These are phyloP conservation scores for Euphorbia lathyris DNA, from an alignment of 345 rosid genomes.

Conservation along the genomic window DNA sequence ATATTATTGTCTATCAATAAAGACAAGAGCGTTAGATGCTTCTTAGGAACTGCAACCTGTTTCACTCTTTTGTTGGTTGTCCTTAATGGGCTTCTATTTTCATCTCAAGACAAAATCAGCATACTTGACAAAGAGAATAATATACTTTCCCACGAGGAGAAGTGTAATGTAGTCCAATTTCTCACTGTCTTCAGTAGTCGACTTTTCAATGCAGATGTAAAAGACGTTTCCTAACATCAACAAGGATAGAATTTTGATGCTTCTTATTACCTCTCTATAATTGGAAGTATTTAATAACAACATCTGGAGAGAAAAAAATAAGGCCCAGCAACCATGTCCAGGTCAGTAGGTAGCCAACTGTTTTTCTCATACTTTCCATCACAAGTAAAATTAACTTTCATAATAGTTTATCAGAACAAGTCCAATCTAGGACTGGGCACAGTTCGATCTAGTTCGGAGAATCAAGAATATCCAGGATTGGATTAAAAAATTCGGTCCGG, in stretches of 20 bases:
- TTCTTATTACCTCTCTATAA: too few relatives aligned
- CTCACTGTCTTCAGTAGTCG: constrained; percentile 23
- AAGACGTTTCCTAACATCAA: constrained; percentile 51
- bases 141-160: constrained; percentile 54
- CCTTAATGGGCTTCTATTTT: too few relatives aligned
- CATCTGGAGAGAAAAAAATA: constrained; percentile 51
- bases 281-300: constrained; percentile 33
- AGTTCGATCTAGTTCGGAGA: too few relatives aligned
- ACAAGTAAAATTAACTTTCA: constrained; percentile 32
- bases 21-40: constrained; percentile 53
- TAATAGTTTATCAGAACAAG: constrained; percentile 34
- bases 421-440: too few relatives aligned
- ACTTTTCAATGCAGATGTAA: constrained; percentile 51
- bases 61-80: constrained; percentile 53
- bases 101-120: constrained; percentile 33
- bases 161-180: constrained; percentile 45
- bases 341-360: constrained; percentile 43
- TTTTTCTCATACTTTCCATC: constrained; percentile 10
- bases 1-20: constrained; percentile 70
- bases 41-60: constrained; percentile 32
- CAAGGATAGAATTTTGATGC: neutral
- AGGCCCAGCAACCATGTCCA: constrained; percentile 40
- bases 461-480: too few relatives aligned
- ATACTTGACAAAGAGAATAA: constrained; percentile 52
- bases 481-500: too few relatives aligned